Evolutionary conservation across 805 yeast species (phyloP), one percentile per base, ranked within the genome.

Genomic region (Suhomyces tanzawaensis): DNA sequence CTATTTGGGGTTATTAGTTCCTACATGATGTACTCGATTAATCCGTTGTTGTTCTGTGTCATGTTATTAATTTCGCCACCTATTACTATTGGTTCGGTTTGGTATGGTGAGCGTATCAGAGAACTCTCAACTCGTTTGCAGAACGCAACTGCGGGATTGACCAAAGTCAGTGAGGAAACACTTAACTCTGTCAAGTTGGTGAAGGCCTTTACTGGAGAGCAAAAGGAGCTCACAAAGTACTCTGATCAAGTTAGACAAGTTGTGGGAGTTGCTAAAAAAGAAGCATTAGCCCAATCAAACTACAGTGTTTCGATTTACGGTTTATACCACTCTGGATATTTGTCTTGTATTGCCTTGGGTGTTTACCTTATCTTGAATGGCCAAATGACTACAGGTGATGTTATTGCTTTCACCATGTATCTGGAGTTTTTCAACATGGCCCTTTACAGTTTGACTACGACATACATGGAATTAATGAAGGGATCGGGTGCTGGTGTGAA

Each of bases 401-500:
- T 69, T 6, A 71, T 68, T 21, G 71, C 73, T 1, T 69, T 69
- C 45, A 67, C 73, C 5, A 66, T 69, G 70, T 69, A 69, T 50
- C 59, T 62, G 43, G 74, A 69, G 47, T 57, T 64, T 29, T 68
- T 68, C 49, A 68, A 68, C 45, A 61, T 60, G 64, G 71, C 74
- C 2, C 53, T 69, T 22, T 69, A 67, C 48, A 62, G 70, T 44
- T 58, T 69, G 32, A 67, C 74, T n/a, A 64, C 71, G 7, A 65
- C 72, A 1, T 69, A 69, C 39, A 58, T 68, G 59, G 74, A 69
- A 46, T 51, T 69, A 17, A 69, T 69, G 74, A 69, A 69, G 48
- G 74, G 74, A 7, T 62, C 72, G 2, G 74, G 74, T 19, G 74
- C 74, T 2, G 74, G 71, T 4, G 62, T 64, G 17, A 67, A 66